Base-by-base conservation (phyloP, 225 moss, liverwort and hornwort genomes). In the Ulota crispa region DNA sequence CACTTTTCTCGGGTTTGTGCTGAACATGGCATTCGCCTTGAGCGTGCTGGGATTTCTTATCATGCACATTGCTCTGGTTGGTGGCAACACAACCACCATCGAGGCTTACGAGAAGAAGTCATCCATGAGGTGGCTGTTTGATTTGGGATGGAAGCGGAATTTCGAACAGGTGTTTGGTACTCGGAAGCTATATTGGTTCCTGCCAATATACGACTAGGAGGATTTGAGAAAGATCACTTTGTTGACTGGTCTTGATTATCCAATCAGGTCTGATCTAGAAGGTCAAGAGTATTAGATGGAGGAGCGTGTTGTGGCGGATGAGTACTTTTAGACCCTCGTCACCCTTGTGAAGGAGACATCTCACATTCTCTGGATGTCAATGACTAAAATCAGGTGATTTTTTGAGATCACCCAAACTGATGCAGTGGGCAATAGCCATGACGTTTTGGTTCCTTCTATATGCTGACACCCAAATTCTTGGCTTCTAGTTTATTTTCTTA, bases 91-190 rank as follows among this genome's bases (percentile, higher is more conserved):
- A n/a, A 98, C 97, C 56, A 95, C 97, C 27, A 95, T 95, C 43
- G 94, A 94, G 86, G 97, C 97, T 27, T 97, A 95, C 23, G 97
- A 97, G 85, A 95, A 97, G 90, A 94, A 97, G 81, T 89, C 91
- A 54, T 87, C 94, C 37, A 90, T 93, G 47, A 92, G 93, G 68
- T 97, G 97, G 97, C 89, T 93, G 80, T 97, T 91, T 75, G 97
- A 97, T 88, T 86, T 97, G 79, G 97, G 95, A 59, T 89, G 94
- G 83, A 93, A 91, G 68, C 84, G 91, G 70, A 95, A 95, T 73
- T 97, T 97, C 54, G 97, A 95, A 80, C 97, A 97, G 91, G 98
- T 99, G 24, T 99, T 99, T 78, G 98, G 98, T 68, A 91, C 94
- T 65, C 85, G 94, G 77, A 95, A 93, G 88, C 82, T 92, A 1